Base-by-base conservation (phyloP, 1,139 yeast species). In the Yamadazyma atmosphaerica region DNA sequence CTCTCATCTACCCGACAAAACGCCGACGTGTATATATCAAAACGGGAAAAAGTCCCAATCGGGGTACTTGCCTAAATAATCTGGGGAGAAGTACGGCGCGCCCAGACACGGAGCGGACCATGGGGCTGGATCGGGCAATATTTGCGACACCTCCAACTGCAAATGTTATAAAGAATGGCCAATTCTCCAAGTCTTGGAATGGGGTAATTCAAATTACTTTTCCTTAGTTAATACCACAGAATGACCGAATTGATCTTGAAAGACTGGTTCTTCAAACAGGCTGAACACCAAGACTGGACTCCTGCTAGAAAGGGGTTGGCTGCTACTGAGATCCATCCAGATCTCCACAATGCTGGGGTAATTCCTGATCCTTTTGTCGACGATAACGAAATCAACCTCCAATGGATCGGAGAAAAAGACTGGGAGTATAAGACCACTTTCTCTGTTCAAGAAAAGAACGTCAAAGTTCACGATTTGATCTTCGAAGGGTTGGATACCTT, bases 401-500 rank as follows among this genome's bases (percentile, higher is more conserved):
- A 70, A 50, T 72, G 78, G 78, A 65, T 73, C 6, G 72, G 69
- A 16, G 65, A 64, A 35, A 46, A 41, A 6, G 63, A 62, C 36
- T 69, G 74, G 74, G 67, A 63, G 35, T 69, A 69, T 49, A 43
- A 45, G 31, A 39, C 45, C 14, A 16, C 16, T 9, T 33, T 33
- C 30, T 54, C 36, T 18, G 40, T 37, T 6, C 22, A 22, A 10
- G 14, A 21, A 9, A 28, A 33, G 14, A n/a, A 14, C 13, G 34
- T 33, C 10, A 37, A 42, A 4, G 27, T 41, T 12, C 51, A 54
- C 36, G 55, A 53, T 29, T 47, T 71, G 33, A 51, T 60, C 2
- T 65, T 68, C 42, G 67, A 68, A 37, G 75, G 76, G 3, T 54
- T 71, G 28, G 77, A 71, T 43, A 71, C 77, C 1, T 59, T 62